A percentile compares a stretch with the other conserved stretches of the same genome.
These are phyloP conservation scores for Cordyceps farinosa DNA, from an alignment of 2,329 filamentous ascomycete species.

Conservation along the genomic window DNA sequence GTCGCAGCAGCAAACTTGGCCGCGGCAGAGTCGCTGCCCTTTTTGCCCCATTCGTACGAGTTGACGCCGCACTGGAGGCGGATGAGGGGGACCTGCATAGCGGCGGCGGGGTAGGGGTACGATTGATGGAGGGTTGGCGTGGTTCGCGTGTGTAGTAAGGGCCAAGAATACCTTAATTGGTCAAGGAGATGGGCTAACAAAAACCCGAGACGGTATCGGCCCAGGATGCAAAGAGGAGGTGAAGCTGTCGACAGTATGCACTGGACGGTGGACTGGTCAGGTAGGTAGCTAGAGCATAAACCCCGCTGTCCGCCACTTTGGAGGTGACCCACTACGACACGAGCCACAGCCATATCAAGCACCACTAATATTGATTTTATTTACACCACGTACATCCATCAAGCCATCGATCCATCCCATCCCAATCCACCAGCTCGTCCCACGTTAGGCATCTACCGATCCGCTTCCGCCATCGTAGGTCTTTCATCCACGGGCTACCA, in stretches of 20 bases:
- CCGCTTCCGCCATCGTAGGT: background rate
- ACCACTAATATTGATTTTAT: background rate
- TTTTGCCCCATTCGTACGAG: conserved; percentile 98
- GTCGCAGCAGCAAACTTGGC: conserved; percentile 88
- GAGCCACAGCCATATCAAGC: background rate
- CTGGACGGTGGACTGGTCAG: background rate
- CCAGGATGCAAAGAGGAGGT: background rate
- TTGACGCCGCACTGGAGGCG: conserved; percentile 90
- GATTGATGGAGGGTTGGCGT: background rate
- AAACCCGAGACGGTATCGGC: background rate
- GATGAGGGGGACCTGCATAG: conserved; percentile 75
- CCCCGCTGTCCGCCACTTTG: background rate
- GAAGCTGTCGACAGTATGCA: background rate
- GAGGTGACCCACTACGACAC: background rate
- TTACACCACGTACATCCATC: background rate
- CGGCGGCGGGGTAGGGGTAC: conserved; percentile 5
- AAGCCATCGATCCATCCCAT: background rate
- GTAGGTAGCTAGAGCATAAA: background rate
- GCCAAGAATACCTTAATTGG: background rate
- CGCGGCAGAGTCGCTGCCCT: conserved; percentile 80
- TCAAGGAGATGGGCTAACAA: background rate
- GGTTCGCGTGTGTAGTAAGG: background rate
- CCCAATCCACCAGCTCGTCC: background rate
- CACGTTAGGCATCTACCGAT: background rate
- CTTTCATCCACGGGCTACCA: background rate